phyloP scores from a whole-genome alignment of 257 asterid genomes.

The Nemophila menziesii region DNA sequence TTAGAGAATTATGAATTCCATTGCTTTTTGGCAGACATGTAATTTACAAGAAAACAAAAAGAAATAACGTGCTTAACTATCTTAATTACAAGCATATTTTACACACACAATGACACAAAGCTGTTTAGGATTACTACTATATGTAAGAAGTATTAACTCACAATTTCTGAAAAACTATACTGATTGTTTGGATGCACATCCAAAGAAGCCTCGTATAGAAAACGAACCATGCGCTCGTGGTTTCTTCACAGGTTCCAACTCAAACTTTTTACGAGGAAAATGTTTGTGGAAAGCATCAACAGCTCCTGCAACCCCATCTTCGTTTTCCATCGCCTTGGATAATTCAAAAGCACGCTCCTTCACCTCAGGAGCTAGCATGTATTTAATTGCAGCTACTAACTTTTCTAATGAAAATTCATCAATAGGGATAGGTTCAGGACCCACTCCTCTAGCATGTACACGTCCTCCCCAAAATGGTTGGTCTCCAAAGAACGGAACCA shows the following conservation, averaged over 20 bases:
- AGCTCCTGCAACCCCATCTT: constrained; percentile 83
- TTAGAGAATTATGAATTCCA: too few species aligned
- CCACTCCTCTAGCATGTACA: constrained; percentile 79
- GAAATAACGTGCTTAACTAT: background rate
- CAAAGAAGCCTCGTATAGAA: constrained; percentile 34
- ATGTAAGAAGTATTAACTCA: too few species aligned
- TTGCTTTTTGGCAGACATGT: too few species aligned
- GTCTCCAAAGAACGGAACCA: constrained; percentile 94
- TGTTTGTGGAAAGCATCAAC: constrained; percentile 68
- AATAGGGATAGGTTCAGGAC: constrained; percentile 81
- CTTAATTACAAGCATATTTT: background rate
- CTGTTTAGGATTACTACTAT: too few species aligned
- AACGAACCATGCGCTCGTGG: constrained; percentile 15
- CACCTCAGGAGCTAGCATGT: constrained; percentile 69
- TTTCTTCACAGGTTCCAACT: constrained; percentile 26
- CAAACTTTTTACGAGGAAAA: constrained; percentile 26
- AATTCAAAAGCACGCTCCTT: constrained; percentile 53
- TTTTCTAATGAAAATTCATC: constrained; percentile 69
- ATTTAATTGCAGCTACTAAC: too few species aligned
- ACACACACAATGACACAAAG: too few species aligned
- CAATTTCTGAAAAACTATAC: background rate
- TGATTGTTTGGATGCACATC: background rate
- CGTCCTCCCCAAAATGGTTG: constrained; percentile 90
- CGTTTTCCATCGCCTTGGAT: constrained; percentile 73
- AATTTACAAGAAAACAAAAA: too few species aligned